Conservation (phyloP, 139 green algal genomes). For the Tetraselmis chui region DNA sequence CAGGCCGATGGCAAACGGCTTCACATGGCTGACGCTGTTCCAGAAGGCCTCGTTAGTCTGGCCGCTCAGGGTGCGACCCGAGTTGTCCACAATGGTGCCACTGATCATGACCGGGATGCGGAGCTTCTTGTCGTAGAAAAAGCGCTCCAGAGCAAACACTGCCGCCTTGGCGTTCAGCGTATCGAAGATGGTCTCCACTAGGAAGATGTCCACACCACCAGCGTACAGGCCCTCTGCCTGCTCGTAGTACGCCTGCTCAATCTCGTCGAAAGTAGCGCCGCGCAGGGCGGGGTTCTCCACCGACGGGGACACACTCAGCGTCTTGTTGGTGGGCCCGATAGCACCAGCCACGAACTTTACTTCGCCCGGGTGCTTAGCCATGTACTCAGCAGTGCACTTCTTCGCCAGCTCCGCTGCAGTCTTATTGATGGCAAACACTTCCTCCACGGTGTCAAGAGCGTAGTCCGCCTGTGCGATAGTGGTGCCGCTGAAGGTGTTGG, state of each 20-base stretch:
- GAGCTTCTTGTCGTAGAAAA: conserved; percentile 73
- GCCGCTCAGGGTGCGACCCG: conserved; percentile 86
- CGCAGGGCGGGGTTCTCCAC: conserved; percentile 96
- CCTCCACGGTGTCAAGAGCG: conserved; percentile 71
- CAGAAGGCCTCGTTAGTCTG: conserved; percentile 99
- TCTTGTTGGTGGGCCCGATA: conserved; percentile 95
- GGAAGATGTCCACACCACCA: conserved; percentile 89
- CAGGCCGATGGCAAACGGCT: conserved; percentile 88
- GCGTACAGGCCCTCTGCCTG: conserved; percentile 79
- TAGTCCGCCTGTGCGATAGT: conserved; percentile 92
- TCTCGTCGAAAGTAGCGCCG: conserved; percentile 91
- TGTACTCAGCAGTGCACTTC: conserved; percentile 56
- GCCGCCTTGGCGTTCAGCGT: conserved; percentile 95
- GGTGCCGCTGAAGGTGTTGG: conserved; percentile 98
- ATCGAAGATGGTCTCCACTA: conserved; percentile 99
- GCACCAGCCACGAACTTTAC: conserved; percentile 89
- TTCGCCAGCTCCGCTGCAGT: conserved; percentile 81
- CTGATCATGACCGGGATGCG: conserved; percentile 90
- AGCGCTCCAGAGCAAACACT: conserved; percentile 87
- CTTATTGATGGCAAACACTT: conserved; percentile 89
- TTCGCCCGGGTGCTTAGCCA: conserved; percentile 64
- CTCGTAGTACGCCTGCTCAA: conserved; percentile 89
- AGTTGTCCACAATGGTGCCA: conserved; percentile 92
- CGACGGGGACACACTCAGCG: conserved; percentile 86
- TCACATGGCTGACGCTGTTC: conserved; percentile 86